A percentile compares a stretch with the other conserved stretches of the same genome.
Evolutionary conservation across 2,329 filamentous ascomycete species (phyloP).

Genomic region (Cadophora malorum): DNA sequence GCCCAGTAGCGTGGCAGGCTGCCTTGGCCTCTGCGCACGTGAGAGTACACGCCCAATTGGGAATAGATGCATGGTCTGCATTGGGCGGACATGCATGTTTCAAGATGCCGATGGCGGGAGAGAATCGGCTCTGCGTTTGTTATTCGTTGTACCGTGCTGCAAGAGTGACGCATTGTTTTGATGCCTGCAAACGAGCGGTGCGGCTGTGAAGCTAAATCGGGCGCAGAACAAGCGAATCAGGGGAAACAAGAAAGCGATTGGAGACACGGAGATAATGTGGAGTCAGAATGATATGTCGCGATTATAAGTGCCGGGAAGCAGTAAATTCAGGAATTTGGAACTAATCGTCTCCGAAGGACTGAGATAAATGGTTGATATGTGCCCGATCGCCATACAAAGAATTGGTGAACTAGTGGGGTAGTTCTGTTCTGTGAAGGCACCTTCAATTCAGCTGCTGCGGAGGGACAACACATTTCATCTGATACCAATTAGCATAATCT

Average conservation of each 20-base stretch:
- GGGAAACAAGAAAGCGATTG: constrained; percentile 1
- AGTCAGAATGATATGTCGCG: background rate
- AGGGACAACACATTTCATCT: too few relatives aligned
- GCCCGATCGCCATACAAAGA: background rate
- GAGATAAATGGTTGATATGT: background rate
- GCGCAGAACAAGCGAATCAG: constrained; percentile 29
- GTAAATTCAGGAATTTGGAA: background rate
- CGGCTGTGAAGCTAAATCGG: constrained; percentile 9
- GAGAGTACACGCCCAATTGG: constrained; percentile 19
- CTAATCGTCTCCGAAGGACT: background rate
- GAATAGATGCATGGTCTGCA: constrained; percentile 4
- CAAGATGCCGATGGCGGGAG: constrained; percentile 12
- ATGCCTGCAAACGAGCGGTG: constrained; percentile 25
- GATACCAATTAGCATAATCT: too few relatives aligned
- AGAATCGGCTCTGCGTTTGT: background rate
- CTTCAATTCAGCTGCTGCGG: background rate
- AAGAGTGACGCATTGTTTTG: constrained; percentile 25
- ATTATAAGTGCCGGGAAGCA: background rate
- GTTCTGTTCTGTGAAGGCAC: background rate
- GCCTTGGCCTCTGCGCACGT: constrained; percentile 30
- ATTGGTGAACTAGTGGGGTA: background rate
- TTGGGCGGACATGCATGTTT: constrained; percentile 12
- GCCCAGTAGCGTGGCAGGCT: constrained; percentile 21
- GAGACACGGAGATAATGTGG: background rate
- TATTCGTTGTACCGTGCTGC: constrained; percentile 24